Conservation (phyloP, 495 filamentous ascomycete genomes). For the Trichoderma virens region DNA sequence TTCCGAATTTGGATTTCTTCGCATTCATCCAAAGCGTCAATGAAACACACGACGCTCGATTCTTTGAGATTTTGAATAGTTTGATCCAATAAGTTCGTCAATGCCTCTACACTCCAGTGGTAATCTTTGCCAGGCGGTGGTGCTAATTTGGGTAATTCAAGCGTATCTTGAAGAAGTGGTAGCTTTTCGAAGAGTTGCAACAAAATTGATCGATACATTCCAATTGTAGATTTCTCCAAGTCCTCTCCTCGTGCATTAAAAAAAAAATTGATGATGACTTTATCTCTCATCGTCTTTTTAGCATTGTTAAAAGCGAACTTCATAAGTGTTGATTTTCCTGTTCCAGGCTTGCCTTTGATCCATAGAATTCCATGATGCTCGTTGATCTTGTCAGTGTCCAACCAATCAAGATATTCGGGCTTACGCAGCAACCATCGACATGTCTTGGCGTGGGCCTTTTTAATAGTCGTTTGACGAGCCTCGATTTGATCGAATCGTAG, state of each 20-base stretch:
- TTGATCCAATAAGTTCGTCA: constrained; percentile 29
- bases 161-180: constrained; percentile 19
- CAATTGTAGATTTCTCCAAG: constrained; percentile 42
- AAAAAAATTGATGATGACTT: constrained; percentile 19
- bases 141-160: constrained; percentile 15
- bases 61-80: constrained; percentile 22
- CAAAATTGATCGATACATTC: constrained; percentile 50
- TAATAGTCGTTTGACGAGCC: not conserved
- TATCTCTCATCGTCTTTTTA: not conserved
- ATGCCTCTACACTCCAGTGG: not conserved
- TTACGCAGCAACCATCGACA: not conserved
- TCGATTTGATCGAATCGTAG: not conserved
- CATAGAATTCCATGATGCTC: constrained; percentile 47
- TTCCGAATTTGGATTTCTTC: constrained; percentile 13
- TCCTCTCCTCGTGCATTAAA: constrained; percentile 30
- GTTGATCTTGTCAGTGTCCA: constrained; percentile 6
- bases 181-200: constrained; percentile 23
- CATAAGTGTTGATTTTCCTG: not conserved
- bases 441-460: not conserved
- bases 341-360: constrained; percentile 26
- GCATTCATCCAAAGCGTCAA: not conserved
- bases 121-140: not conserved
- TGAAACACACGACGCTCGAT: not conserved
- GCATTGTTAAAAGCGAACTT: not conserved
- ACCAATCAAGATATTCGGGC: constrained; percentile 11